Evolutionary conservation across 257 asterid species (phyloP).

Genomic region (Prunella vulgaris): DNA sequence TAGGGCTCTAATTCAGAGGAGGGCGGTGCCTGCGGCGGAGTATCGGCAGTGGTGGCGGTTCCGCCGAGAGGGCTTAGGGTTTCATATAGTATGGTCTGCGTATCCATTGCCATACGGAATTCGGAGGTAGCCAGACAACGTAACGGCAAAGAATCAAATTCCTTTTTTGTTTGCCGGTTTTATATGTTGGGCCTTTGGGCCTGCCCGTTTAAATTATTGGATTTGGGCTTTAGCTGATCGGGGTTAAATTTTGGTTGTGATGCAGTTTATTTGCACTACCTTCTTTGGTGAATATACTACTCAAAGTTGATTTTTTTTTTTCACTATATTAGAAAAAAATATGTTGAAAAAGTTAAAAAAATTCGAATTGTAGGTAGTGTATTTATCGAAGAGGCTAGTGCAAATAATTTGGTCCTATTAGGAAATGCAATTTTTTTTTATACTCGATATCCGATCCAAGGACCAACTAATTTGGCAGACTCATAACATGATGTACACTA

Average conservation of each 20-base stretch:
- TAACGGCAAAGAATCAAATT: not conserved
- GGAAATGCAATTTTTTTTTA: too few species aligned
- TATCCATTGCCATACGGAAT: conserved; percentile 38
- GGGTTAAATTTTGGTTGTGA: not conserved
- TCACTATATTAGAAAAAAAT: too few species aligned
- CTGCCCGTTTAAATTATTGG: not conserved
- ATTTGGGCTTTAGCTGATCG: not conserved
- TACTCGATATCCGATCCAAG: too few species aligned
- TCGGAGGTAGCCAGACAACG: conserved; percentile 2
- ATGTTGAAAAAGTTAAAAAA: too few species aligned
- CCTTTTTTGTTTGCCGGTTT: not conserved
- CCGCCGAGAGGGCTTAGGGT: conserved; percentile 57
- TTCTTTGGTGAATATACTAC: too few species aligned
- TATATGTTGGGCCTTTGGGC: not conserved
- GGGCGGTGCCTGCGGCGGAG: conserved; percentile 32
- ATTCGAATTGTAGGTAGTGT: too few species aligned
- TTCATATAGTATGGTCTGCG: conserved; percentile 47
- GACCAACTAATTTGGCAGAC: too few species aligned
- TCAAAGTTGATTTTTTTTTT: too few species aligned
- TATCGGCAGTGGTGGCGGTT: not conserved
- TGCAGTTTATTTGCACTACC: too few species aligned
- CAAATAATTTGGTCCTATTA: too few species aligned
- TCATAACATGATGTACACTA: too few species aligned
- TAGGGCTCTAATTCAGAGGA: conserved; percentile 46
- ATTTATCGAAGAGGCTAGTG: too few species aligned